Conservation (phyloP, 2,329 filamentous ascomycete species). For the Fusarium sp. region DNA sequence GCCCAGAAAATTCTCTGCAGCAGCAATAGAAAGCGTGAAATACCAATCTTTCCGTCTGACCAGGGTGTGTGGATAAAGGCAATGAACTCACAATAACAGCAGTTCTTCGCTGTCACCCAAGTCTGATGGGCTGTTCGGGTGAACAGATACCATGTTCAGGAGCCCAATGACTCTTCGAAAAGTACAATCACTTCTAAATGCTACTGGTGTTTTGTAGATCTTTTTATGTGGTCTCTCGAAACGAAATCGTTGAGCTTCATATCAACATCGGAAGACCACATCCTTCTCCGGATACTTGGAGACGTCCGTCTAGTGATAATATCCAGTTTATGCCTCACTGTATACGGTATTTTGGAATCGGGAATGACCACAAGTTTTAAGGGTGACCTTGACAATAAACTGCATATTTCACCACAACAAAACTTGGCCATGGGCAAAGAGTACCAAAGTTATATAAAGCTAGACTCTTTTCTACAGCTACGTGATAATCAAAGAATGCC, state of each 20-base stretch:
- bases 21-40: background rate
- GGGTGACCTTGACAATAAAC: background rate
- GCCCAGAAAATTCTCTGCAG: background rate
- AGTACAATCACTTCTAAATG: background rate
- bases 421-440: background rate
- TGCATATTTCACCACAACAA: background rate
- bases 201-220: background rate
- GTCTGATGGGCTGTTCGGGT: background rate
- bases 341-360: rapidly evolving
- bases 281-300: background rate
- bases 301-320: rapidly evolving
- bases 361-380: background rate
- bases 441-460: background rate
- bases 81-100: background rate
- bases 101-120: background rate
- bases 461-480: background rate
- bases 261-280: background rate
- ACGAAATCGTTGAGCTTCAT: background rate
- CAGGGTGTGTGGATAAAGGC: background rate
- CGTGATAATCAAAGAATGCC: background rate
- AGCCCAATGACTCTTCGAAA: background rate
- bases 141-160: background rate
- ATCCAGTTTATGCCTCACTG: background rate
- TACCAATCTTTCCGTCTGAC: background rate
- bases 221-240: background rate